Evolutionary conservation across 106 monocot genomes (phyloP).

Genomic region (Cymbidium sinense): DNA sequence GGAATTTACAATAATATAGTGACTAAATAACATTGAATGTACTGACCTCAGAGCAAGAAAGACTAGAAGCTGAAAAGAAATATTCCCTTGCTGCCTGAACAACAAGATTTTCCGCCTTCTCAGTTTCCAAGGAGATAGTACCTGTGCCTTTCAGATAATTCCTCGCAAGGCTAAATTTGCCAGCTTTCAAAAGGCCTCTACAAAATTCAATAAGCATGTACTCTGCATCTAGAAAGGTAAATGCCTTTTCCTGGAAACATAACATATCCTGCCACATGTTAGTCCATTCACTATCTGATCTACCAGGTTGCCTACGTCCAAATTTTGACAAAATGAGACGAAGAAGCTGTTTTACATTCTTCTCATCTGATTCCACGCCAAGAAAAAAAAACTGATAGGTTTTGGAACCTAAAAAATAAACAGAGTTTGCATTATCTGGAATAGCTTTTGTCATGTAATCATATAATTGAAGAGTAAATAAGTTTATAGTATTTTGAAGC

Average conservation of each 20-base stretch:
- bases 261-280: constrained; percentile 85
- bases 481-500: no score
- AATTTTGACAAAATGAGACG: constrained; percentile 94
- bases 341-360: constrained; percentile 80
- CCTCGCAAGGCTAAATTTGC: constrained; percentile 90
- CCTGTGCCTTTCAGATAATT: constrained; percentile 79
- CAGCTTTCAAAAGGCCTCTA: constrained; percentile 88
- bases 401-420: constrained; percentile 67
- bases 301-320: constrained; percentile 64
- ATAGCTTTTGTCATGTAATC: not conserved
- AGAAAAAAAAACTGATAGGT: constrained; percentile 71
- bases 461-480: not conserved
- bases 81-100: constrained; percentile 91
- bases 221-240: constrained; percentile 82
- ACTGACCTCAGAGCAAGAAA: constrained; percentile 67
- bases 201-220: constrained; percentile 82
- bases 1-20: not conserved
- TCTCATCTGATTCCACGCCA: constrained; percentile 56
- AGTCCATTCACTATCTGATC: constrained; percentile 85
- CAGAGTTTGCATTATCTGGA: not conserved
- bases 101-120: constrained; percentile 82
- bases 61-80: constrained; percentile 91
- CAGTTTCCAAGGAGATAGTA: constrained; percentile 39
- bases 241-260: constrained; percentile 80
- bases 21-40: not conserved